Evolutionary conservation across 352 stramenopile species (phyloP).

Genomic region (Thalassiosira mediterranea): DNA sequence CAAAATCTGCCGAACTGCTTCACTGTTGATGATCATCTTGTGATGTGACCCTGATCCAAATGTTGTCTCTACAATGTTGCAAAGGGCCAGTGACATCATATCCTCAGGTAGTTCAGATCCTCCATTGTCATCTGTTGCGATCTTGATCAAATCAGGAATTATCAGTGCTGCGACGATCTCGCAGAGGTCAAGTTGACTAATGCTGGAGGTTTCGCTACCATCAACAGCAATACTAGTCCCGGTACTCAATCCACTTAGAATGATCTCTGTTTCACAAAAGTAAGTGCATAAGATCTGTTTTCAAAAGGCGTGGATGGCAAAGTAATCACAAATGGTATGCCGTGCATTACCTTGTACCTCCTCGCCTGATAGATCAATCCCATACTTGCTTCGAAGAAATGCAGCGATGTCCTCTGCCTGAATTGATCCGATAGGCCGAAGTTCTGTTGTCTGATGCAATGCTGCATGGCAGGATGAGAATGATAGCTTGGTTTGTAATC

Average conservation of each 20-base stretch:
- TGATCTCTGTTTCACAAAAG: no score
- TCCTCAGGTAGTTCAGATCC: no score
- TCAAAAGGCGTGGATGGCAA: no score
- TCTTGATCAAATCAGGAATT: conserved; percentile 15
- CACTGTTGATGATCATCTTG: conserved; percentile 9
- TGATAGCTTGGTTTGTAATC: no score
- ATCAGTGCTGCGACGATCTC: conserved; percentile 15
- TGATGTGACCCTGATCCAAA: not conserved
- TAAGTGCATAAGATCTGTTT: no score
- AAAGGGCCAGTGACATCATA: no score
- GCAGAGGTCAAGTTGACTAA: conserved; percentile 19
- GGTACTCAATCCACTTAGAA: no score
- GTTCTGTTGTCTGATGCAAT: conserved; percentile 19
- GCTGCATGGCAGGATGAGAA: not conserved
- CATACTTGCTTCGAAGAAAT: conserved; percentile 10
- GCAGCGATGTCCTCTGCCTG: not conserved
- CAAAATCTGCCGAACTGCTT: conserved; percentile 10
- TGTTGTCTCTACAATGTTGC: conserved; percentile 1
- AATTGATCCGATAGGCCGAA: conserved; percentile 13
- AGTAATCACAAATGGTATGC: no score
- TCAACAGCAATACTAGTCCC: no score
- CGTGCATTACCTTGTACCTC: conserved; percentile 13
- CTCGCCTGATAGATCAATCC: conserved; percentile 10
- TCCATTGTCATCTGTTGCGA: not conserved
- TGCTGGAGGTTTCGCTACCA: no score